A percentile compares a stretch with the other conserved stretches of the same genome.
These are phyloP conservation scores for Pseudophaeomoniella oleicola DNA, from an alignment of 2,329 filamentous ascomycete genomes.

Conservation along the genomic window DNA sequence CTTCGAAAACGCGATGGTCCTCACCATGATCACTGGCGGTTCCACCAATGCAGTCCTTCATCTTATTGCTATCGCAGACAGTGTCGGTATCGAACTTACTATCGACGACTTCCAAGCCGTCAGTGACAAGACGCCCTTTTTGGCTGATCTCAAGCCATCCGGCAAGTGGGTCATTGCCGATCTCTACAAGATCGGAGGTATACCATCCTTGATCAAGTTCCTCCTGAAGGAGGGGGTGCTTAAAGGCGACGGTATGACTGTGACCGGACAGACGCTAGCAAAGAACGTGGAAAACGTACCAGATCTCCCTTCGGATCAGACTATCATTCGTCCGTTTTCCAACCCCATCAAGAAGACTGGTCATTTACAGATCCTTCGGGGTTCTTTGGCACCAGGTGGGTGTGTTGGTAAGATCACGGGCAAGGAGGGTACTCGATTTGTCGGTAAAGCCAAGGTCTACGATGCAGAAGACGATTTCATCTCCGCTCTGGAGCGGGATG, in stretches of 20 bases:
- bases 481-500: slow-evolving; percentile 48
- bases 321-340: slow-evolving; percentile 51
- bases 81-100: slow-evolving; percentile 65
- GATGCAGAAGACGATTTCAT: slow-evolving; percentile 58
- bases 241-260: slow-evolving; percentile 45
- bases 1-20: slow-evolving; percentile 73
- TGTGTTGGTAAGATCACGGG: slow-evolving; percentile 64
- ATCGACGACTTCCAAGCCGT: slow-evolving; percentile 79
- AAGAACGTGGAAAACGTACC: slow-evolving; percentile 44
- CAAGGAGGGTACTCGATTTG: slow-evolving; percentile 56
- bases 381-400: slow-evolving; percentile 54
- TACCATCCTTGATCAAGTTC: slow-evolving; percentile 42
- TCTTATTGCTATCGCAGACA: slow-evolving; percentile 69
- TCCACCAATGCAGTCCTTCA: slow-evolving; percentile 79
- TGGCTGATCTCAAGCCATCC: slow-evolving; percentile 71
- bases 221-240: slow-evolving; percentile 43
- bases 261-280: slow-evolving; percentile 43
- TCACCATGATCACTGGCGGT: slow-evolving; percentile 69
- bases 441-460: slow-evolving; percentile 55
- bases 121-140: slow-evolving; percentile 62
- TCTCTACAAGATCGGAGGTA: slow-evolving; percentile 41
- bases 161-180: slow-evolving; percentile 49
- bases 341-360: slow-evolving; percentile 58
- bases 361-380: slow-evolving; percentile 59
- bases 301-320: slow-evolving; percentile 53